Evolutionary conservation across 371 early-diverging fungal genomes (phyloP).

Genomic region (Neoconidiobolus thromboides): DNA sequence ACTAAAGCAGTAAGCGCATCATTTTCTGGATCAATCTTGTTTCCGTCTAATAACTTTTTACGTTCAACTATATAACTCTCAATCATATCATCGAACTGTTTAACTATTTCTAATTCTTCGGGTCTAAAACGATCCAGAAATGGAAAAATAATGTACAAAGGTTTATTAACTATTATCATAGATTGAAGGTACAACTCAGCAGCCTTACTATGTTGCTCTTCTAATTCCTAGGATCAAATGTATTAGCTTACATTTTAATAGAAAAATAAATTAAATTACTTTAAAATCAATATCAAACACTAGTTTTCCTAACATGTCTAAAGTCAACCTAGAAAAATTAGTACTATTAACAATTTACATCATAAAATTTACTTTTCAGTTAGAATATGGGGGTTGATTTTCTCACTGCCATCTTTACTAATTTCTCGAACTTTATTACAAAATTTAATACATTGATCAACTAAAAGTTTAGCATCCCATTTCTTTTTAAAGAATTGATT

Average conservation of each 20-base stretch:
- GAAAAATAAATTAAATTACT: background rate
- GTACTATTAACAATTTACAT: background rate
- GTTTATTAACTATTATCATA: background rate
- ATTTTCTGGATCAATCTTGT: background rate
- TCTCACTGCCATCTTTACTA: background rate
- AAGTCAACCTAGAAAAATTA: constrained; percentile 5
- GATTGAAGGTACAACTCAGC: background rate
- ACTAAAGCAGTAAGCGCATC: constrained; percentile 5
- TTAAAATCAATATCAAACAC: constrained; percentile 4
- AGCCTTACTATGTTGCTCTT: background rate
- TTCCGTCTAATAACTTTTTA: background rate
- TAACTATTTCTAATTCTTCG: background rate
- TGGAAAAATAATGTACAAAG: background rate
- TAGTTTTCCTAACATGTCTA: background rate
- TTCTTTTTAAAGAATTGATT: constrained; percentile 4
- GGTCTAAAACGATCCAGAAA: constrained; percentile 3
- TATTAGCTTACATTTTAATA: background rate
- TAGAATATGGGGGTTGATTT: background rate
- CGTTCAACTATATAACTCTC: background rate
- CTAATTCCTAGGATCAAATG: background rate
- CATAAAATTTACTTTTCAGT: background rate
- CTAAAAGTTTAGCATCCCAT: background rate
- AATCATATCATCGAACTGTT: background rate
- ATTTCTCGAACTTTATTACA: background rate
- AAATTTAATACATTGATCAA: background rate